Evolutionary conservation across 257 asterid genomes (phyloP), one percentile per base, ranked within the genome.

Genomic region (Penstemon davidsonii): DNA sequence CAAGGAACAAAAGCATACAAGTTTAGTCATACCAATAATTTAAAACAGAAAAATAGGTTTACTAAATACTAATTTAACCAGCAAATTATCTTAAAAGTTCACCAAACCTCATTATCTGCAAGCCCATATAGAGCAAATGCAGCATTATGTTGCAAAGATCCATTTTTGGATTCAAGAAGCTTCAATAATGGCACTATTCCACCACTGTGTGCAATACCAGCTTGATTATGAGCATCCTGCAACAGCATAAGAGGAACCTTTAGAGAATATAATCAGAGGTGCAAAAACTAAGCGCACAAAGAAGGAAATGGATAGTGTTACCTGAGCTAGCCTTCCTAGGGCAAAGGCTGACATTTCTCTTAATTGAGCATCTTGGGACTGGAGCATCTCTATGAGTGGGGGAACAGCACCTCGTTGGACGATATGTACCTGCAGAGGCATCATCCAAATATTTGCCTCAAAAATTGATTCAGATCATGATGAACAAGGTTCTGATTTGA

Each of bases 321-420:
- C 99, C 98, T 91, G 99, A 36, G 99, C 98, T 80, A 94, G 79
- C 81, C 99, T 94, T 76, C 99, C 99, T 4, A 91, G 83, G 53
- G 99, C 97, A 85, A 94, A 91, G 40, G 99, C 99, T 47, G 97
- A 89, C 98, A 94, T 94, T 80, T 94, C 99, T 70, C 87, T 86
- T 72, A 94, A 82, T 79, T 94, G 99, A 78, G 97, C 84, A 81
- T 94, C 98, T 62, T 80, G 69, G 56, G 99, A 89, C 65, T 91
- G 94, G 66, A 94, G 98, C 99, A 94, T 94, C 74, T 89, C 95
- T 64, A 94, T 87, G 64, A 94, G 88, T 15, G 99, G 99, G 58
- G 86, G 88, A 7, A 94, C 96, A 46, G 98, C 99, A 75, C 99
- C 99, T 79, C 99, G 86, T 82, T 94, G 99, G 58, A 94, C 98